Conservation (phyloP, 208 protist genomes). For the Vickermania spadyakhi region DNA sequence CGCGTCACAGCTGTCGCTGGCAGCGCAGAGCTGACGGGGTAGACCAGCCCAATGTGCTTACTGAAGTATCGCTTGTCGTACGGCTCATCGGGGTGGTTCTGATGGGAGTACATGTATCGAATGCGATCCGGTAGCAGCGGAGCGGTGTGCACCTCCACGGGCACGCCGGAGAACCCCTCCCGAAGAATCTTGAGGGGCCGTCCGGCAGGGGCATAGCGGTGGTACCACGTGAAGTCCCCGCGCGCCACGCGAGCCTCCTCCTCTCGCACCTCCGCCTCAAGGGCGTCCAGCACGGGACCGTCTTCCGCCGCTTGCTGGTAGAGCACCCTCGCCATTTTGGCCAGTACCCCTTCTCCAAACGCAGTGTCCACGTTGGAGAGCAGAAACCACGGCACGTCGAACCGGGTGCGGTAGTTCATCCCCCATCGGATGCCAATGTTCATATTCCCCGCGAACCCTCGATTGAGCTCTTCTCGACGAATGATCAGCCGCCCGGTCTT, state of each 20-base stretch:
- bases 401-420: not conserved
- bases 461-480: slow-evolving; percentile 7
- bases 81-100: not conserved
- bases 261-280: slow-evolving; percentile 7
- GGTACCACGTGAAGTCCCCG: not conserved
- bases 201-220: not conserved
- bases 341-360: slow-evolving; percentile 11
- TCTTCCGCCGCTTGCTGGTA: not conserved
- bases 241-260: not conserved
- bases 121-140: slow-evolving; percentile 12
- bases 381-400: slow-evolving; percentile 13
- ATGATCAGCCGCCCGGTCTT: slow-evolving; percentile 10
- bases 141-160: slow-evolving; percentile 5
- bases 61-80: slow-evolving; percentile 2
- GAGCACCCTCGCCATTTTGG: slow-evolving; percentile 1
- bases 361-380: slow-evolving; percentile 16
- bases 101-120: slow-evolving; percentile 4
- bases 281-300: slow-evolving; percentile 4
- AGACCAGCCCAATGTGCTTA: slow-evolving; percentile 8
- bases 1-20: slow-evolving; percentile 10
- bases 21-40: slow-evolving; percentile 1
- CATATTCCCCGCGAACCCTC: slow-evolving; percentile 9
- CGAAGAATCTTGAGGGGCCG: slow-evolving; percentile 10
- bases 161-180: slow-evolving; percentile 3
- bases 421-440: slow-evolving; percentile 10